Conservation (phyloP, 2,329 filamentous ascomycete species). For the Fusarium phyllophilum region DNA sequence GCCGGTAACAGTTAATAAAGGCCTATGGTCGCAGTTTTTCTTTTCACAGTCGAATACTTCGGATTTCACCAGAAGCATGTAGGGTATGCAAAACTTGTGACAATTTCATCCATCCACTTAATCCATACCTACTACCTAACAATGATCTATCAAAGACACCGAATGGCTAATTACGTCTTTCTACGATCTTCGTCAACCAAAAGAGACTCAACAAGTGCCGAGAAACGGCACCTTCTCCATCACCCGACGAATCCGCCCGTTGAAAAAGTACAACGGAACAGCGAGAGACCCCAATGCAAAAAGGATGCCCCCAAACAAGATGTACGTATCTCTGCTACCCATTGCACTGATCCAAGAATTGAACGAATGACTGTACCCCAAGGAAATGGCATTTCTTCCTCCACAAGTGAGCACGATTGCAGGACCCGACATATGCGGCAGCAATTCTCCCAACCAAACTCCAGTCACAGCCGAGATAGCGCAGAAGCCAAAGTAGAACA, state of each 20-base stretch:
- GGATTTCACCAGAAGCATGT: rapidly evolving
- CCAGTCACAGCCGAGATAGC: background rate
- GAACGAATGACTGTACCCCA: background rate
- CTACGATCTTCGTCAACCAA: rapidly evolving
- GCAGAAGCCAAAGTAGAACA: background rate
- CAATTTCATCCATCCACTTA: background rate
- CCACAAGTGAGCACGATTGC: background rate
- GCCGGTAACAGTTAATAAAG: rapidly evolving
- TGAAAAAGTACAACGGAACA: background rate
- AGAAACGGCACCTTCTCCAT: background rate
- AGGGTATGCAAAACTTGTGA: background rate
- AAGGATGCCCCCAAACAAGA: background rate
- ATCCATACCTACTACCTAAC: background rate
- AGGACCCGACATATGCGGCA: background rate
- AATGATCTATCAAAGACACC: no score
- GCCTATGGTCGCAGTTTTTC: rapidly evolving
- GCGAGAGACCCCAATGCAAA: background rate
- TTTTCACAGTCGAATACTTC: rapidly evolving
- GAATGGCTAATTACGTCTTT: no score
- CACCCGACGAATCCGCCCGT: background rate
- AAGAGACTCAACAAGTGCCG: background rate
- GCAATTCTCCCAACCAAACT: background rate
- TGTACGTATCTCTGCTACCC: background rate
- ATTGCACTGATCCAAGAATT: background rate
- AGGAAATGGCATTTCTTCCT: background rate